These are phyloP conservation scores for Gamarada debralockiae DNA, from an alignment of 495 filamentous ascomycete species.

Conservation along the genomic window DNA sequence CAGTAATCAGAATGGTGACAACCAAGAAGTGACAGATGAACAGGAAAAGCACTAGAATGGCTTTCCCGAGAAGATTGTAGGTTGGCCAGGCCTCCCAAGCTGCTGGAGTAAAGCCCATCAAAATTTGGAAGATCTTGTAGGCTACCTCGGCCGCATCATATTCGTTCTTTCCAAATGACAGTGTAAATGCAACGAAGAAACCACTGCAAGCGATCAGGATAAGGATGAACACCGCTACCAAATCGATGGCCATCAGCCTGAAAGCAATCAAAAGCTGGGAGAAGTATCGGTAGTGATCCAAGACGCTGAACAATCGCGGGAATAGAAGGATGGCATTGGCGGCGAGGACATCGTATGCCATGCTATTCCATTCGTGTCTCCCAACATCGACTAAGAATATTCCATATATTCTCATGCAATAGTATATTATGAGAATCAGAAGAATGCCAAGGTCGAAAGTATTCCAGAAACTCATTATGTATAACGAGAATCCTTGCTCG, in stretches of 20 bases:
- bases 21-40: slow-evolving; percentile 93
- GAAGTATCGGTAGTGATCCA: slow-evolving; percentile 94
- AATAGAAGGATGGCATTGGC: slow-evolving; percentile 86
- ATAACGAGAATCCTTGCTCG: slow-evolving; percentile 89
- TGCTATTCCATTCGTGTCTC: slow-evolving; percentile 61
- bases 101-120: slow-evolving; percentile 71
- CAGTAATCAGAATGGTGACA: slow-evolving; percentile 89
- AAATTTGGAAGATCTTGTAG: slow-evolving; percentile 85
- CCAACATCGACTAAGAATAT: slow-evolving; percentile 68
- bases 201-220: slow-evolving; percentile 84
- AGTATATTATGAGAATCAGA: slow-evolving; percentile 81
- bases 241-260: slow-evolving; percentile 84
- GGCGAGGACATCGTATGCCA: slow-evolving; percentile 87
- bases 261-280: slow-evolving; percentile 92
- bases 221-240: slow-evolving; percentile 76
- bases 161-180: slow-evolving; percentile 65
- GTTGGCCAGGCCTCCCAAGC: slow-evolving; percentile 66
- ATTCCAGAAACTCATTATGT: slow-evolving; percentile 97
- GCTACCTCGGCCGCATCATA: slow-evolving; percentile 65
- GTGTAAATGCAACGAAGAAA: slow-evolving; percentile 89
- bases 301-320: slow-evolving; percentile 82
- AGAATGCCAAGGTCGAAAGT: slow-evolving; percentile 87
- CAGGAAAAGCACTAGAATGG: slow-evolving; percentile 73
- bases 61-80: slow-evolving; percentile 73
- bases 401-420: slow-evolving; percentile 81